Evolutionary conservation across 306 rosid genomes (phyloP).

Genomic region (Hippophae tibetana): DNA sequence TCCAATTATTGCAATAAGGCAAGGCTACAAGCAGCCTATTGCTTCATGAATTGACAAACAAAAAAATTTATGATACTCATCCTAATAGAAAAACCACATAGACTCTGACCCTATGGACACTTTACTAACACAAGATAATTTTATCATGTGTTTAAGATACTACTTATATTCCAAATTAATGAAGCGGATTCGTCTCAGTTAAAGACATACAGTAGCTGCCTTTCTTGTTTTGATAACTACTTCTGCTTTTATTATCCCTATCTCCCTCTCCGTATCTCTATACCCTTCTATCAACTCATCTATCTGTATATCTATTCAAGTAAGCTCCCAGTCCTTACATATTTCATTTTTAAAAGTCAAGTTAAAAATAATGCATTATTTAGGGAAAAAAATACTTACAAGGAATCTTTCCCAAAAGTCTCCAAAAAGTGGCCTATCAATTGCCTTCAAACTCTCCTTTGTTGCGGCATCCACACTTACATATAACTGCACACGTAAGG

Average conservation of each 20-base stretch:
- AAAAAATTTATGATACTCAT: too few species aligned
- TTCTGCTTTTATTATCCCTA: too few species aligned
- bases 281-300: too few species aligned
- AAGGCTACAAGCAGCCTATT: not conserved
- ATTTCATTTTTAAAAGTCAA: not conserved
- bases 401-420: conserved; percentile 97
- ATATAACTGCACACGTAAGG: conserved; percentile 60
- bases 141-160: too few species aligned
- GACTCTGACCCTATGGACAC: not conserved
- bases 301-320: not conserved
- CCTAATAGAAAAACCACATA: too few species aligned
- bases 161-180: too few species aligned
- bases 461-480: conserved; percentile 98
- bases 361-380: not conserved
- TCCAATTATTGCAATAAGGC: too few species aligned
- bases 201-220: too few species aligned
- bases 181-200: too few species aligned
- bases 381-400: conserved; percentile 37
- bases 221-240: too few species aligned
- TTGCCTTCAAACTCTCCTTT: conserved; percentile 87
- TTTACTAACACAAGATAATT: not conserved
- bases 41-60: not conserved
- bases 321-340: not conserved
- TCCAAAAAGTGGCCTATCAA: conserved; percentile 95
- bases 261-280: too few species aligned